Evolutionary conservation across 169 alveolate genomes (phyloP).

Genomic region (Plasmodium berghei): DNA sequence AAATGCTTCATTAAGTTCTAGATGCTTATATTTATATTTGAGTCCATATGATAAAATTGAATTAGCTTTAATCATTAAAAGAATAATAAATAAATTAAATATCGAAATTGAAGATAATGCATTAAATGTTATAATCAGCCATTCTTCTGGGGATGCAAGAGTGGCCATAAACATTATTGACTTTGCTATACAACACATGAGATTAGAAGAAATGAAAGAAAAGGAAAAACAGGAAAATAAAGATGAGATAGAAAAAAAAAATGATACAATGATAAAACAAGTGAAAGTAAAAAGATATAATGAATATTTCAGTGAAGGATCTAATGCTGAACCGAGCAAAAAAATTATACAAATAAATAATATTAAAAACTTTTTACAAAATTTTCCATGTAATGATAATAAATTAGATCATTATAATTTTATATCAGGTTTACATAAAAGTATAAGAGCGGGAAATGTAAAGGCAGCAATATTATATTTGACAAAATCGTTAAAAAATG

Average conservation of each 20-base stretch:
- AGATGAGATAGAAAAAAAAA: background rate
- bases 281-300: constrained; percentile 6
- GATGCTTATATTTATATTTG: constrained; percentile 49
- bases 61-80: constrained; percentile 51
- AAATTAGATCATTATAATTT: constrained; percentile 67
- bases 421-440: constrained; percentile 72
- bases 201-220: constrained; percentile 9
- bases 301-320: background rate
- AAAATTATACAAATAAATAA: constrained; percentile 25
- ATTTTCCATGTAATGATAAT: constrained; percentile 66
- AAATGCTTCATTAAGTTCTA: constrained; percentile 58
- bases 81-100: constrained; percentile 34
- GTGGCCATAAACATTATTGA: constrained; percentile 71
- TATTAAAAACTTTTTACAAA: constrained; percentile 65
- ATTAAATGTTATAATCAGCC: constrained; percentile 43
- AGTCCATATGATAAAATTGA: constrained; percentile 60
- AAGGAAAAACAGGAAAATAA: background rate
- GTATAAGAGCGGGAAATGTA: constrained; percentile 73
- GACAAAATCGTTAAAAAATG: constrained; percentile 64
- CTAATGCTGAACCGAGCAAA: background rate
- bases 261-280: constrained; percentile 12
- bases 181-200: constrained; percentile 32
- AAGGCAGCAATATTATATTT: constrained; percentile 72
- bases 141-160: constrained; percentile 73
- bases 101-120: constrained; percentile 57